Base-by-base conservation (phyloP, 2,329 filamentous ascomycete species). In the Chrysoporthe austroafricana region DNA sequence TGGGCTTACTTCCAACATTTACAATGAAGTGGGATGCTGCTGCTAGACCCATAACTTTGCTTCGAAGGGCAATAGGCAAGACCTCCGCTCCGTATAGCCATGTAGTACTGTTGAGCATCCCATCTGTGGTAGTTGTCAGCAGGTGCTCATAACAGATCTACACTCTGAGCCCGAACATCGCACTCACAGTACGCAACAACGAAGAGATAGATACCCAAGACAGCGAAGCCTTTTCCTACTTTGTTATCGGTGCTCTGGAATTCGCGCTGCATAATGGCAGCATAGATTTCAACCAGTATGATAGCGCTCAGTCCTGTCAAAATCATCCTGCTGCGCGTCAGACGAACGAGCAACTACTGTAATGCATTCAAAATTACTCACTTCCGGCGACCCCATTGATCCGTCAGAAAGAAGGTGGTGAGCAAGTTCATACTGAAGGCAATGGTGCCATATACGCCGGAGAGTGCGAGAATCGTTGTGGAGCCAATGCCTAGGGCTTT, bases 341-440 rank as follows among this genome's bases (percentile, higher is more conserved):
- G 56, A 50, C 21, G 9, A 21, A 34, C 18, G 2, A 6, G 16
- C n/a, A 26, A 36, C 2, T 3, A 18, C 4, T 11, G 7, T 9
- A 1, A 36, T 5, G 8, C 5, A 6, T 9, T 21, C 18, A 44
- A 14, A 13, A 39, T 60, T 16, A 71, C 74, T 57, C 72, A 83
- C 80, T 85, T 86, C 67, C 86, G 80, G 46, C 85, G 84, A 56
- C 86, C 86, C 85, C 85, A 88, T 74, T 85, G 84, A 73, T 88
- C 86, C 1, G 83, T 83, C 13, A 88, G 75, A 69, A 78, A 86
- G 54, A 79, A 78, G 0, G 84, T 86, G 0, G 86, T 85, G 42
- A 87, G 72, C 34, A 74, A 73, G 67, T 87, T 88, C 5, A 79
- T 79, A 0, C 82, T 7, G 70, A 87, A 86, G 0, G 84, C 83